These are phyloP conservation scores for Balansia obtecta DNA, from an alignment of 2,329 filamentous ascomycete species.

Conservation along the genomic window DNA sequence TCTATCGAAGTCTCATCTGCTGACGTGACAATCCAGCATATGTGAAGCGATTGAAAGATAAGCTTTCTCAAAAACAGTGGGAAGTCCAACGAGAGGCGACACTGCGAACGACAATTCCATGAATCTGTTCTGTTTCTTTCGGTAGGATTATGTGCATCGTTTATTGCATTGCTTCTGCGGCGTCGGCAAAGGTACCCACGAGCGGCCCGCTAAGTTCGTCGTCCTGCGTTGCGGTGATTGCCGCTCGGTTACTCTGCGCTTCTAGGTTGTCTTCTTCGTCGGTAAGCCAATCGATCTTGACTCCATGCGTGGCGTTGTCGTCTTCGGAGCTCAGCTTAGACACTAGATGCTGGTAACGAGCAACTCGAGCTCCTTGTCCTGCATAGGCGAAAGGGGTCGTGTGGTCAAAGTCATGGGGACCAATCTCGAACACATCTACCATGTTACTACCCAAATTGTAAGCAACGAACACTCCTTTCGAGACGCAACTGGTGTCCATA, in stretches of 20 bases:
- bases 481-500: slow-evolving; percentile 21
- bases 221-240: slow-evolving; percentile 22
- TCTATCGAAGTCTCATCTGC: no score
- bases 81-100: no score
- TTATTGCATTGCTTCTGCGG: slow-evolving; percentile 38
- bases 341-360: slow-evolving; percentile 49
- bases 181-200: slow-evolving; percentile 49
- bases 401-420: slow-evolving; percentile 33
- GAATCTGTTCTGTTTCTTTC: neutral
- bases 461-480: neutral
- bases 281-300: slow-evolving; percentile 43
- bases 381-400: slow-evolving; percentile 33
- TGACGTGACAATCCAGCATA: no score
- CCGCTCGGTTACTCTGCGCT: slow-evolving; percentile 25
- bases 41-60: no score
- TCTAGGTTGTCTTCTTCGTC: slow-evolving; percentile 36
- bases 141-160: slow-evolving; percentile 3
- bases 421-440: slow-evolving; percentile 56
- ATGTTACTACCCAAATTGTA: slow-evolving; percentile 39
- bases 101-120: neutral
- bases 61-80: no score
- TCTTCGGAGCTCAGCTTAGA: slow-evolving; percentile 42
- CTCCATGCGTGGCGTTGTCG: slow-evolving; percentile 25
- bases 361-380: slow-evolving; percentile 41
- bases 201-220: slow-evolving; percentile 28